Evolutionary conservation across 108 stramenopile species (phyloP), one percentile per base, ranked within the genome.

Genomic region (Pseudonitzschia pungens): DNA sequence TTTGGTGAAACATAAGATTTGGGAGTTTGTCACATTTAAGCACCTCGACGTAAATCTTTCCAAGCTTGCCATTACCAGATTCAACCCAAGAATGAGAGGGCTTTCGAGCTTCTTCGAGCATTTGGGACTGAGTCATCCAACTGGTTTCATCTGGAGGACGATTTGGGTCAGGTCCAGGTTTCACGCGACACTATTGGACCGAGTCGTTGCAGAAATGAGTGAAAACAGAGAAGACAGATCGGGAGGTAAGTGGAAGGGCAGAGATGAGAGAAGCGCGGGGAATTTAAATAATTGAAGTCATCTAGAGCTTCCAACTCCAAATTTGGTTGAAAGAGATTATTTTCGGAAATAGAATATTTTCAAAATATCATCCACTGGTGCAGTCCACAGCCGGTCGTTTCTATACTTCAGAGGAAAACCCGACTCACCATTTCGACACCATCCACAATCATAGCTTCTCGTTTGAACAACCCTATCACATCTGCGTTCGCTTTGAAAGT

Each of bases 141-240:
- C 69, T 72, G 16, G 91, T 89, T 40, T 76, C 76, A 14, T 70
- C 29, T 27, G 77, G 78, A 41, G 50, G 74, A 12, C 88, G 81
- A 20, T 75, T 71, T 22, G 91, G 91, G 77, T 92, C 91, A 12
- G 88, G 87, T 24, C 75, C 74, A 4, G 91, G 91, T 51, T 86
- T 76, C 28, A 87, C 83, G 32, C 80, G 80, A 68, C 75, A 85
- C 81, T 78, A 2, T 48, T 48, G 16, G 14, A n/a, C 9, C 14
- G 14, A 10, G 6, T 36, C 36, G 6, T 36, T 2, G 36, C 36
- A 6, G 4, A 36, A 5, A 5, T 6, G 36, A 36, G 6, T 5
- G 36, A 33, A 33, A 33, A 9, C 9, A 10, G 28, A 15, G 36
- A 36, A 36, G 36, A 5, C 2, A 36, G 2, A 36, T 36, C 4